Evolutionary conservation across 179 eudicot genomes (phyloP), one percentile per base, ranked within the genome.

Genomic region (Spinacia oleracea): DNA sequence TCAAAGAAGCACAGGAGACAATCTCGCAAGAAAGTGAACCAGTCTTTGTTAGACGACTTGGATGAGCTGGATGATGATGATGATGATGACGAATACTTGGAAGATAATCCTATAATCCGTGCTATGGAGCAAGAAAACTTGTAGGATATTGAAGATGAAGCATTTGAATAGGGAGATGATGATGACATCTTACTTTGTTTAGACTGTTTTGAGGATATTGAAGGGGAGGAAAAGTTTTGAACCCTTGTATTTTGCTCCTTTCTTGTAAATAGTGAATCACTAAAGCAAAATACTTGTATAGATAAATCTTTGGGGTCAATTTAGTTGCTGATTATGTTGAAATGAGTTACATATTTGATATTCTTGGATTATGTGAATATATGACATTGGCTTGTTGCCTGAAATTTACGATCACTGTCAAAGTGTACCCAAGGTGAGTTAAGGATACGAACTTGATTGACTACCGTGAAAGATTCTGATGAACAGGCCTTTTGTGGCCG

Each of bases 1-100:
- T 83, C 77, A 20, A 90, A 91, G 90, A 93, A 91, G 85, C 92
- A 95, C 81, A 78, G 97, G 76, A 87, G 97, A 77, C 89, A 83
- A 84, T 93, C 97, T 18, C 93, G 98, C 32, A 93, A 93, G 85
- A 86, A 56, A 40, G 68, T 83, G 56, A 95, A 93, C 70, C 95
- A 93, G 86, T 89, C 92, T 9, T 45, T 95, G 38, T 56, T 89
- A 50, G 86, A 90, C 81, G 92, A 88, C 27, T 79, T 95, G 83
- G 91, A 91, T 25, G 93, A 89, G 78, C 80, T 79, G 64, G 91
- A 86, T 71, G 89, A 87, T 5, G 89, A 91, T 21, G n/a, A n/a
- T n/a, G 94, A 92, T 15, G 89, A 91, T 21, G 89, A 91, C 16
- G 84, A 81, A 68, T 74, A 66, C 10, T 75, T 73, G 78, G 87